These are phyloP conservation scores for Phoenix dactylifera DNA, from an alignment of 176 grass and related monocot species.

Conservation along the genomic window DNA sequence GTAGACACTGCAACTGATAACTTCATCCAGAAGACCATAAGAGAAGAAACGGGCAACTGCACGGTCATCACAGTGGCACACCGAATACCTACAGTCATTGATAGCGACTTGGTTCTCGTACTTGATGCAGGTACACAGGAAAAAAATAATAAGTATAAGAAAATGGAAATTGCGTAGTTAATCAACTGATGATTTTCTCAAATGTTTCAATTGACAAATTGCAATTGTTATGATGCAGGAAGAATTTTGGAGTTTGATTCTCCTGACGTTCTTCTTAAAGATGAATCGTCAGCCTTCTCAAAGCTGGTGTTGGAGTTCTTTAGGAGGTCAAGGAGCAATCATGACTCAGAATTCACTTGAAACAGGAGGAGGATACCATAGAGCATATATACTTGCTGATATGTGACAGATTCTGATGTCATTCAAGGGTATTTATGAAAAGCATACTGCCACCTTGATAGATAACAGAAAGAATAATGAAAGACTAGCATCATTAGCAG, in stretches of 20 bases:
- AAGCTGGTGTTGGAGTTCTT: slow-evolving; percentile 72
- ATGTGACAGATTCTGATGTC: no score
- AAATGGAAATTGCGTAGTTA: no score
- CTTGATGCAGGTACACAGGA: slow-evolving; percentile 61
- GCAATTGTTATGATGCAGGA: slow-evolving; percentile 32
- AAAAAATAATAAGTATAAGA: no score
- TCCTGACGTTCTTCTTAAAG: slow-evolving; percentile 47
- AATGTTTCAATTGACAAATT: background rate
- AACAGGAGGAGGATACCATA: background rate
- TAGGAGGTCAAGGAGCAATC: slow-evolving; percentile 41
- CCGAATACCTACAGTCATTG: slow-evolving; percentile 79
- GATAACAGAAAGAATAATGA: no score
- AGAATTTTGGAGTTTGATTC: slow-evolving; percentile 76
- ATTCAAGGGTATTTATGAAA: no score
- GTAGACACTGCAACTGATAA: slow-evolving; percentile 79
- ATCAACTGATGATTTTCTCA: no score
- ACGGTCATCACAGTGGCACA: slow-evolving; percentile 82
- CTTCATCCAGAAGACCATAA: slow-evolving; percentile 85
- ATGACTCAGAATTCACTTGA: slow-evolving; percentile 10
- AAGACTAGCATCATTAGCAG: no score
- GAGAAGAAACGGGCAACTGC: slow-evolving; percentile 52
- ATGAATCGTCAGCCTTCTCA: slow-evolving; percentile 66
- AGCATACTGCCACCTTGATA: no score
- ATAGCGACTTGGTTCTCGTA: slow-evolving; percentile 75
- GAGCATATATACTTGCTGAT: no score